These are phyloP conservation scores for Przewalskia tangutica DNA, from an alignment of 257 asterid species.

Conservation along the genomic window DNA sequence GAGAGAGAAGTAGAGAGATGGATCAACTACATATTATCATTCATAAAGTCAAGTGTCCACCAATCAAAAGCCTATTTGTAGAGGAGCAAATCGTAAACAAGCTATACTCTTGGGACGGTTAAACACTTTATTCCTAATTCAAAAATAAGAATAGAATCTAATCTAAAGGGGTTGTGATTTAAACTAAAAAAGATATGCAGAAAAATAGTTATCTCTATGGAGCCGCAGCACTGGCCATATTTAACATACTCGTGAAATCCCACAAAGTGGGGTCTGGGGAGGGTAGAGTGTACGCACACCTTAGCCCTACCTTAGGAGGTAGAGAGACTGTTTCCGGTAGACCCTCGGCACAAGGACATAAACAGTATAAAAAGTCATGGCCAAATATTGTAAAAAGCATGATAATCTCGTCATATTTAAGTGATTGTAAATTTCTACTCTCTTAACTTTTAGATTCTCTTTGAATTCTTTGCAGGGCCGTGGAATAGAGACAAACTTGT, in stretches of 20 bases:
- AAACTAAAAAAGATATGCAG: not conserved
- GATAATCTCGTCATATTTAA: no score
- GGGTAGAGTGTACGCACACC: no score
- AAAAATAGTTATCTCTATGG: not conserved
- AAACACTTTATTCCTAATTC: not conserved
- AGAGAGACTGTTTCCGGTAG: no score
- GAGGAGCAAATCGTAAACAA: not conserved
- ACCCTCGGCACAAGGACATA: no score
- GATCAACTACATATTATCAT: not conserved
- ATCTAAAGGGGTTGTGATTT: not conserved
- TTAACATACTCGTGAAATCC: not conserved
- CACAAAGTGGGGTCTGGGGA: no score
- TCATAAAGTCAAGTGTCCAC: not conserved
- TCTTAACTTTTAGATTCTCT: not conserved
- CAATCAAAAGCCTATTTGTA: not conserved
- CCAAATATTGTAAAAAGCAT: no score
- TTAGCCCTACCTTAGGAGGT: no score
- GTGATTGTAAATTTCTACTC: not conserved
- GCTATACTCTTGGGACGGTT: not conserved
- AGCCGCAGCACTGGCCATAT: not conserved
- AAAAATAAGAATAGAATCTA: not conserved
- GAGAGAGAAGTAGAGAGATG: not conserved
- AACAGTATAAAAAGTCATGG: no score
- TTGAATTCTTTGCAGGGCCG: slow-evolving; percentile 54
- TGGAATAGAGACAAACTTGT: slow-evolving; percentile 93